Base-by-base conservation (phyloP, 1,284 basidiomycete genomes). In the Microbotryum saponariae region DNA sequence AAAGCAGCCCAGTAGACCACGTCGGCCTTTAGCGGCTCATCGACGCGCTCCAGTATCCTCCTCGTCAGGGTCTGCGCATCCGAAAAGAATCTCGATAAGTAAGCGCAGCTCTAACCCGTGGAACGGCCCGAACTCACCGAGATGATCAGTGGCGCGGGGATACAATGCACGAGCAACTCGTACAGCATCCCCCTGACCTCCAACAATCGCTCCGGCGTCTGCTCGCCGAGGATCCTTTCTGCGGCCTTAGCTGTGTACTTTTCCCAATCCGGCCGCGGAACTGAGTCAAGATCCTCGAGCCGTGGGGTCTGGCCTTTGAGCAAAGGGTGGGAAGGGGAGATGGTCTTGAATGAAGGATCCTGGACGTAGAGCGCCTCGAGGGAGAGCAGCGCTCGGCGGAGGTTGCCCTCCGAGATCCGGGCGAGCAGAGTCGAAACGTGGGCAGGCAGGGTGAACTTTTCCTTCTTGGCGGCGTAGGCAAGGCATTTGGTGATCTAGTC, bases 351-450 rank as follows among this genome's bases (percentile, higher is more conserved):
- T 3, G 53, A 21, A 0, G 67, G 66, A 27, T 72, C 71, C 77
- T 97, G 92, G 87, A 97, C 96, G 72, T 91, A 90, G 72, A 97
- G 81, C 18, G 94, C 91, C 77, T 99, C 96, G 55, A 98, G 82
- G 20, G 97, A 87, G 27, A 99, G 82, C 61, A 98, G 79, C 1
- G 94, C 96, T 77, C 96, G 97, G 63, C 96, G 85, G 71, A 97
- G 80, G 76, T 98, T 99, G 9, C 96, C 94, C 51, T 83, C 82
- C 2, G 90, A 84, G 70, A 94, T 86, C 61, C 82, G 79, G 33
- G 88, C 83, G 70, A 99, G 93, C 63, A 86, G 82, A 23, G 78
- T 73, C 0, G 85, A 82, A 6, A 86, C 87, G 52, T 87, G 82
- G 25, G 84, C 82, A 1, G 93, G 90, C 9, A 96, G 80, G 62